Base-by-base conservation (phyloP, 768 basidiomycete genomes). In the Kwoniella pini region DNA sequence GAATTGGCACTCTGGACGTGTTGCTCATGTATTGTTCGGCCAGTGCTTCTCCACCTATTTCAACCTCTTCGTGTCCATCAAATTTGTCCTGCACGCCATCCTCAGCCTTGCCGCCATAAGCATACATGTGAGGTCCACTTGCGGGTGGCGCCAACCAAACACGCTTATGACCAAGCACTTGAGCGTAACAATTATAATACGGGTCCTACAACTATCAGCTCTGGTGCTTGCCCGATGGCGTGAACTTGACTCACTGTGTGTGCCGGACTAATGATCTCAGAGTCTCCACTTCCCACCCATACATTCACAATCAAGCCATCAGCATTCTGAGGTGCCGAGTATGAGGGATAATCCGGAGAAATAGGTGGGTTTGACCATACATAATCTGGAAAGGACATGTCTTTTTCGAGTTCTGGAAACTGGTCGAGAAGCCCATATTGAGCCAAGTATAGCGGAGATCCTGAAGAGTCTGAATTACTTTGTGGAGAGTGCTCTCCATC, bases 111-210 rank as follows among this genome's bases (percentile, higher is more conserved):
- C n/a, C 48, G 2, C 54, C 63, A 53, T 69, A 57, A 1, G 86
- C 81, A 70, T 87, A 84, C 89, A 97, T 80, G 39, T 63, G 43
- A 0, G 57, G 46, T 0, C 44, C 28, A 11, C 65, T 55, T 6
- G 77, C 68, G 7, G 92, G 89, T 4, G 91, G 88, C 0, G 93
- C 91, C 53, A 97, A 81, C 92, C 95, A 97, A 22, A 98, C 84
- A 5, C 87, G 89, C 80, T 98, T 98, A 27, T 81, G 79, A 26
- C 96, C 95, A 13, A 90, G 87, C 5, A 96, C 83, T 81, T 98
- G 96, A 0, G 87, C 86, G 76, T 90, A 98, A 63, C 88, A 83
- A 76, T 99, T 99, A 80, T 85, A 90, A 79, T 87, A 96, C 2
- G 94, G 94, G 72, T 99, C 95, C 91, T 95, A 60, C 11, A 44